Evolutionary conservation across 179 eudicot genomes (phyloP), one percentile per base, ranked within the genome.

Genomic region (Patellifolia procumbens): DNA sequence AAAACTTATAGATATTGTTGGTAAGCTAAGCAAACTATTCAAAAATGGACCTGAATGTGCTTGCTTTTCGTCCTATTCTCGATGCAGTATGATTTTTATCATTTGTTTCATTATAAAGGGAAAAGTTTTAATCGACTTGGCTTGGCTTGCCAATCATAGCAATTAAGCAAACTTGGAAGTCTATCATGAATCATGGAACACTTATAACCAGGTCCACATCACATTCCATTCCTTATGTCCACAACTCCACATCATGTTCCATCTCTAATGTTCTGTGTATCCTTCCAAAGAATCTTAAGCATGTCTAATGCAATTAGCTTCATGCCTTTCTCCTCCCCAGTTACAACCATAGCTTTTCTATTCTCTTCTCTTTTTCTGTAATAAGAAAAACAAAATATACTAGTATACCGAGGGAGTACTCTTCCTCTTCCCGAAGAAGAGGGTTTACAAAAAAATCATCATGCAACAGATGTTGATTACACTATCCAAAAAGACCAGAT

Each of bases 1-100:
- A 55, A 5, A 37, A 26, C 29, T 60, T 29, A 60, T 5, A 4
- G 55, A 5, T 2, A 4, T 17, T 72, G 34, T 42, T 55, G 49
- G 49, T 55, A 16, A 71, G 22, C 63, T 20, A 70, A 72, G 64
- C 75, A 9, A 13, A 24, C 75, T 72, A 52, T 53, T 71, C 46
- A 51, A 71, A 45, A 32, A 70, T 22, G 63, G 35, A 11, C 62
- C 55, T 10, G 10, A 20, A 51, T 51, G 20, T 51, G 58, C 29
- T 70, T 32, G 46, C 61, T 45, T 28, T 48, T 31, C 24, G 28
- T 46, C 20, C 58, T 46, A 51, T 1, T n/a, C 74, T 51, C 20
- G 42, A 70, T 19, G 35, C 39, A 10, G 59, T 19, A 31, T 32
- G 29, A 43, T 51, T 49, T 32, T 31, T 35, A 37, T 52, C 43